Percentiles rank a stretch among this genome's conserved stretches.
Evolutionary conservation across 345 rosid genomes (phyloP).

Genomic region (Nephelium lappaceum): DNA sequence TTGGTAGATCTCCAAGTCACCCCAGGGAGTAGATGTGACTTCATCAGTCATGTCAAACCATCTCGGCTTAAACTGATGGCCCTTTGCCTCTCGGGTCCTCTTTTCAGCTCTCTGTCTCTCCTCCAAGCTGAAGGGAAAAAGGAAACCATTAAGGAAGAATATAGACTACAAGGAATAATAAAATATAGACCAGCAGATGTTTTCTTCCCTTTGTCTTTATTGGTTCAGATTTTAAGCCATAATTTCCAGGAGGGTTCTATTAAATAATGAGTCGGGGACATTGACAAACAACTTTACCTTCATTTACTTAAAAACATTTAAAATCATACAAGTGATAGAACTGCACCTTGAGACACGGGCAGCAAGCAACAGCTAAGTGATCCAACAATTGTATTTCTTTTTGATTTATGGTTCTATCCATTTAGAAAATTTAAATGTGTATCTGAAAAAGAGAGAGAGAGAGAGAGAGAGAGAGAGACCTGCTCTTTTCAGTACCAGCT

Average conservation of each 20-base stretch:
- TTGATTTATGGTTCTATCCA: not conserved
- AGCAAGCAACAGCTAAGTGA: too few relatives aligned
- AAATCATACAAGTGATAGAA: too few relatives aligned
- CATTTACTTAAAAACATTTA: too few relatives aligned
- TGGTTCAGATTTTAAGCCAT: not conserved
- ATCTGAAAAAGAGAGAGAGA: not conserved
- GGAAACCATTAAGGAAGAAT: not conserved
- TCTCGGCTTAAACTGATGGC: slow-evolving; percentile 58
- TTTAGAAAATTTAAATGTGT: not conserved
- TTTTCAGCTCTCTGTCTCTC: slow-evolving; percentile 81
- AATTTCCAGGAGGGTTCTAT: not conserved
- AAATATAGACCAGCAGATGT: too few relatives aligned
- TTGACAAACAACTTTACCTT: too few relatives aligned
- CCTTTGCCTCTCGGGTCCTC: slow-evolving; percentile 61
- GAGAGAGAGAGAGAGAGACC: slow-evolving; percentile 39
- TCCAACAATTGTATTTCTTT: not conserved
- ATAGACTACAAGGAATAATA: too few relatives aligned
- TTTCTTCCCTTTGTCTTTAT: not conserved
- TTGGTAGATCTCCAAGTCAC: slow-evolving; percentile 65
- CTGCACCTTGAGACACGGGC: too few relatives aligned
- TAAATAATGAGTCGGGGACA: too few relatives aligned
- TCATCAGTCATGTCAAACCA: slow-evolving; percentile 75
- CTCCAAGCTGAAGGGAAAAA: slow-evolving; percentile 51
- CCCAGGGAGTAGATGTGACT: slow-evolving; percentile 68
- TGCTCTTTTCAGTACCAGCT: slow-evolving; percentile 79